Evolutionary conservation across 208 protist species (phyloP).

Genomic region (Leishmania braziliensis): DNA sequence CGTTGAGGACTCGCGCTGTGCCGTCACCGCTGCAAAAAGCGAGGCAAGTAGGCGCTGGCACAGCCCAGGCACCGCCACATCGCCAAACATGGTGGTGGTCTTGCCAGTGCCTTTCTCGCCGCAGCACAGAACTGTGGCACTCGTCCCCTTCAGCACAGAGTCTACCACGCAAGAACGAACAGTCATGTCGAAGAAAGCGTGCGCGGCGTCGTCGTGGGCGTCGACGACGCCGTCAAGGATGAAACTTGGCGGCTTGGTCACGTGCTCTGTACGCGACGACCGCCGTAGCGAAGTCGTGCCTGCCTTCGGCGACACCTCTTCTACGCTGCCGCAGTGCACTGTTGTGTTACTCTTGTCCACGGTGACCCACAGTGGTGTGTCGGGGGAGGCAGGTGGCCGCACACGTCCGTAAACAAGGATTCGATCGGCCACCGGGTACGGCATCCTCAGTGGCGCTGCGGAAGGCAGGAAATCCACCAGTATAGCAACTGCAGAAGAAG

Average conservation of each 20-base stretch:
- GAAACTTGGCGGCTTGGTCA: slow-evolving; percentile 43
- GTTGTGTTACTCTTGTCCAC: slow-evolving; percentile 1
- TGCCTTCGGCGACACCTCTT: background rate
- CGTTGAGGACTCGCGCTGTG: background rate
- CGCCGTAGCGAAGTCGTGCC: too few species aligned
- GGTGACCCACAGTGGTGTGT: slow-evolving; percentile 1
- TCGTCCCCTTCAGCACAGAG: slow-evolving; percentile 37
- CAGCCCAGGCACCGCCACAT: slow-evolving; percentile 17
- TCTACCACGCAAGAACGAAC: slow-evolving; percentile 35
- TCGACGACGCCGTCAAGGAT: slow-evolving; percentile 70
- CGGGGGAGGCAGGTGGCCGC: slow-evolving; percentile 15
- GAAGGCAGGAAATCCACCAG: background rate
- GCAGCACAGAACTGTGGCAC: slow-evolving; percentile 77
- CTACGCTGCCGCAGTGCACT: slow-evolving; percentile 4
- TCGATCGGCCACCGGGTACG: slow-evolving; percentile 1
- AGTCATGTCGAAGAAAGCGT: slow-evolving; percentile 42
- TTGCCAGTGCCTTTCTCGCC: slow-evolving; percentile 82
- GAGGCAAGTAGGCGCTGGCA: slow-evolving; percentile 14
- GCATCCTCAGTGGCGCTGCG: background rate
- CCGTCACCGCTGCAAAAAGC: slow-evolving; percentile 7
- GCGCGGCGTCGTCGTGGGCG: slow-evolving; percentile 48
- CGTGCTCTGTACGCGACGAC: background rate
- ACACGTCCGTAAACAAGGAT: slow-evolving; percentile 38
- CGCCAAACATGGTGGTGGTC: slow-evolving; percentile 79
- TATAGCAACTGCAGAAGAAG: background rate